Base-by-base conservation (phyloP, 495 filamentous ascomycete species). In the Parathielavia hyrcaniae region DNA sequence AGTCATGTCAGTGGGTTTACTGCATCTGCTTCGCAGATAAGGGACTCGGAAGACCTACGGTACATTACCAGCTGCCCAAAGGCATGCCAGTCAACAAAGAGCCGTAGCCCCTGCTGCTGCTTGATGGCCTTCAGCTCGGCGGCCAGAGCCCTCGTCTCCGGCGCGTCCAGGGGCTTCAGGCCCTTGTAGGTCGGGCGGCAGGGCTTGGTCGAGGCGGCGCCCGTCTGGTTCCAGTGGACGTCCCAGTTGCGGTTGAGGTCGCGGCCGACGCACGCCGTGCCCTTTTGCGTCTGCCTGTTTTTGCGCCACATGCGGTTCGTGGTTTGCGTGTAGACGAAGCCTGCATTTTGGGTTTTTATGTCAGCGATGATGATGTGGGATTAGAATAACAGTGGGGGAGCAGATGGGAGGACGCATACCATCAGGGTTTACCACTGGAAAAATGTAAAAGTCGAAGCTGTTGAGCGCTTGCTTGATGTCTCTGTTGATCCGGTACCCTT, bases 191-290 rank as follows among this genome's bases (percentile, higher is more conserved):
- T 46, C 40, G 4, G 8, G 14, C 22, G 38, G 64, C 80, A 79
- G 3, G 81, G 80, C 53, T 75, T 65, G 1, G 77, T 74, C 4
- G 77, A 79, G 10, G 81, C 70, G 20, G 75, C 76, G 32, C 76
- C 79, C 20, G 64, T 64, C 13, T 76, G 69, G 16, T 66, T 64
- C 81, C 80, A 83, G 49, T 77, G 64, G 60, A 66, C 73, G 20
- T 78, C 66, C 81, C 83, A 86, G 73, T 85, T 85, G 44, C 82
- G 76, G 69, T 85, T 84, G 67, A 83, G 79, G 64, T 84, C 81
- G n/a, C 72, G 74, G n/a, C 81, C 83, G 30, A 82, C 50, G 59
- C 78, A 83, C 23, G 70, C 65, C 51, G 66, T 73, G 45, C 72
- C 73, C 2, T 64, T 51, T 36, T 68, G 72, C 3, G 65, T 58